phyloP scores from a whole-genome alignment of 139 green algal species.

The Coelastrella sp. region DNA sequence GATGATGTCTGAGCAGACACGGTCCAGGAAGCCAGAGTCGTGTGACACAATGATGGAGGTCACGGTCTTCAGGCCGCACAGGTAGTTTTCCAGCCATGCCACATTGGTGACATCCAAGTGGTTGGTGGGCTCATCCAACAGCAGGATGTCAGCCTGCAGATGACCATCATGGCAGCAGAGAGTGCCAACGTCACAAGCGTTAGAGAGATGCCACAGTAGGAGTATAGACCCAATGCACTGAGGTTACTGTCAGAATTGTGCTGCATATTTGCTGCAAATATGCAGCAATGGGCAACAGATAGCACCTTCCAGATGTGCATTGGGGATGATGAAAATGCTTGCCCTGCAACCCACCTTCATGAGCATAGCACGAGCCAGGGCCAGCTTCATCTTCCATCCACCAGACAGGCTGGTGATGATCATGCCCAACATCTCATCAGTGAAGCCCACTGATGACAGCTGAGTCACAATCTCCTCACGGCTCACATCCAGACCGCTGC shows the following conservation, averaged over 20 bases:
- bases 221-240: no score
- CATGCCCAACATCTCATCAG: constrained; percentile 56
- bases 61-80: constrained; percentile 71
- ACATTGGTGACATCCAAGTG: constrained; percentile 90
- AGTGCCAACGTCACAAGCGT: not conserved
- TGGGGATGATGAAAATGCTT: no score
- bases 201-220: not conserved
- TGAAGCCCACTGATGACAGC: constrained; percentile 52
- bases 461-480: constrained; percentile 52
- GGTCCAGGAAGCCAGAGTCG: constrained; percentile 92
- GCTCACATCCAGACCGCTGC: constrained; percentile 42
- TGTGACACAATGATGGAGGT: constrained; percentile 90
- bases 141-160: constrained; percentile 84
- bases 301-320: no score
- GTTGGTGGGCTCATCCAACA: constrained; percentile 94
- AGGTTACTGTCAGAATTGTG: no score
- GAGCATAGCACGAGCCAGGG: constrained; percentile 83
- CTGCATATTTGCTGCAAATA: no score
- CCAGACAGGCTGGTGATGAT: constrained; percentile 84
- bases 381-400: constrained; percentile 90
- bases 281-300: no score
- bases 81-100: constrained; percentile 86
- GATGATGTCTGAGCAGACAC: constrained; percentile 90
- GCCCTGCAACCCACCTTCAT: constrained; percentile 61
- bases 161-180: not conserved